A percentile compares a stretch with the other conserved stretches of the same genome.
Conservation (phyloP, 805 yeast genomes). For the Vanderwaltozyma polyspora region DNA sequence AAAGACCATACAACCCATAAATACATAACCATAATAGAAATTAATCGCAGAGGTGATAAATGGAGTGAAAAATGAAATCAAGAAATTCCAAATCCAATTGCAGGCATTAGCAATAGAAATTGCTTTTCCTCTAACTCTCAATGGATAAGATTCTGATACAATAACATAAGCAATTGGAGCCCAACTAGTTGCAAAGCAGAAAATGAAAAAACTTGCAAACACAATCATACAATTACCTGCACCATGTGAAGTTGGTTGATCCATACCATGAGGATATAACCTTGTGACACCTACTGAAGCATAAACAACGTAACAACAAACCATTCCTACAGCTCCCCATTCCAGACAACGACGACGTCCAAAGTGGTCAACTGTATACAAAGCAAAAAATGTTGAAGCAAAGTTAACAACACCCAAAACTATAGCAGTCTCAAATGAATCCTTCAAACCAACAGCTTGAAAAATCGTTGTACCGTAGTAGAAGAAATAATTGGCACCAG, state of each 20-base stretch:
- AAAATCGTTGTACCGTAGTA: constrained; percentile 57
- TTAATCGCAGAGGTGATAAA: constrained; percentile 54
- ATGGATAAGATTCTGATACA: constrained; percentile 61
- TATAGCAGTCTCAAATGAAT: constrained; percentile 50
- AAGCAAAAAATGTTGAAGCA: constrained; percentile 42
- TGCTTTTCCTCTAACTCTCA: constrained; percentile 54
- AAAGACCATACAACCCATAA: constrained; percentile 49
- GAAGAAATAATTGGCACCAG: constrained; percentile 61
- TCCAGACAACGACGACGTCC: constrained; percentile 44
- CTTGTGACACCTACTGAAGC: constrained; percentile 54
- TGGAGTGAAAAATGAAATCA: constrained; percentile 65
- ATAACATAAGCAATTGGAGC: constrained; percentile 63
- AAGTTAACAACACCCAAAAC: constrained; percentile 53
- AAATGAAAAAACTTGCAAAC: constrained; percentile 59
- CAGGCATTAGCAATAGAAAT: constrained; percentile 51
- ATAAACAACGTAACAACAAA: constrained; percentile 37
- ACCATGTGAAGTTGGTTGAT: constrained; percentile 30
- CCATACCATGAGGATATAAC: constrained; percentile 30
- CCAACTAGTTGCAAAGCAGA: constrained; percentile 71
- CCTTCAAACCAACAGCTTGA: constrained; percentile 49
- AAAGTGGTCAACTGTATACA: constrained; percentile 42
- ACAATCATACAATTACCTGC: constrained; percentile 66
- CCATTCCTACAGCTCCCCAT: constrained; percentile 41
- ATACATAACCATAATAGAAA: constrained; percentile 61
- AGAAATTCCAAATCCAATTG: constrained; percentile 61